Evolutionary conservation across 768 basidiomycete species (phyloP).

Genomic region (Suillus decipiens): DNA sequence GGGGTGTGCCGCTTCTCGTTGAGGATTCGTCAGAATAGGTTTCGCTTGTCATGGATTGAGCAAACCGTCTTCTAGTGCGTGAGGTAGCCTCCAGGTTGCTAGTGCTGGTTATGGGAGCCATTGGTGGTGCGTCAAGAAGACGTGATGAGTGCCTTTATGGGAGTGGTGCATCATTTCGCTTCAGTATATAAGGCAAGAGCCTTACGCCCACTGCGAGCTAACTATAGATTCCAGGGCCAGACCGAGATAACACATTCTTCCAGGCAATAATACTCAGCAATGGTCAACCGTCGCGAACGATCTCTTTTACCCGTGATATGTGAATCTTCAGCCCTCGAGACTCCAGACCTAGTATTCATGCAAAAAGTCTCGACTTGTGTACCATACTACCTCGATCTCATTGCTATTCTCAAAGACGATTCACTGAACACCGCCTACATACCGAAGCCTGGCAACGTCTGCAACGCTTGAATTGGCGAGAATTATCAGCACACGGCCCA

Average conservation of each 20-base stretch:
- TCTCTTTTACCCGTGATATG: background rate
- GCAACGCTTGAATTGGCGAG: constrained; percentile 21
- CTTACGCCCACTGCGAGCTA: constrained; percentile 3
- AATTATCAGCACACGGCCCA: background rate
- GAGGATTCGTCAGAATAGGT: too few species aligned
- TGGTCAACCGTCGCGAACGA: background rate
- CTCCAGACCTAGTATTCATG: background rate
- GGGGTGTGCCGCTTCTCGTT: background rate
- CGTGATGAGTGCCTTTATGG: constrained; percentile 1
- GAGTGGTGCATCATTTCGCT: constrained; percentile 1
- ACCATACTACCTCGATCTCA: background rate
- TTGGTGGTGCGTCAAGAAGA: background rate
- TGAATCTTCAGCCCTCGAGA: background rate
- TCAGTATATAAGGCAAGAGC: constrained; percentile 1
- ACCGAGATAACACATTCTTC: background rate
- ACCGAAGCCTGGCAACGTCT: constrained; percentile 23
- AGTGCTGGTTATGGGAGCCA: background rate
- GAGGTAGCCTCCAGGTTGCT: background rate
- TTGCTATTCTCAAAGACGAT: constrained; percentile 17
- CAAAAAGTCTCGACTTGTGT: background rate
- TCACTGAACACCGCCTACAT: constrained; percentile 31
- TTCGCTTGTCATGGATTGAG: background rate
- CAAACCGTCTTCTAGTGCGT: background rate
- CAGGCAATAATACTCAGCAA: background rate
- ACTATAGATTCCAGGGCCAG: background rate